Conservation (phyloP, 2,329 filamentous ascomycete species). For the Fusarium drepaniforme region DNA sequence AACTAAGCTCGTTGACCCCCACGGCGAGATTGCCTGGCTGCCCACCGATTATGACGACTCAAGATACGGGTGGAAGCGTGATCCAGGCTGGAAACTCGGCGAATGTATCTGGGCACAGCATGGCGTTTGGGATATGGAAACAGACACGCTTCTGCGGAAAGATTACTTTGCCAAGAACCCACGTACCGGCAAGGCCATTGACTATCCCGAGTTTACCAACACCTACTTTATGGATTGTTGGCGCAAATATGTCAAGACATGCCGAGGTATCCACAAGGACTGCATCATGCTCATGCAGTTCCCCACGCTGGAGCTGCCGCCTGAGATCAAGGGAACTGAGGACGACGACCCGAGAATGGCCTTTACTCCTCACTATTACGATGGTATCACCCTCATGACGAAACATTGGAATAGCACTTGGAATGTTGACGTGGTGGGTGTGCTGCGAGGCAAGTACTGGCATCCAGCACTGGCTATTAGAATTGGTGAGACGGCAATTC, state of each 20-base stretch:
- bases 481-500: slow-evolving; percentile 91
- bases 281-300: slow-evolving; percentile 93
- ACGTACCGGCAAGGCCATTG: slow-evolving; percentile 76
- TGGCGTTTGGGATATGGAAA: slow-evolving; percentile 89
- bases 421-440: slow-evolving; percentile 96
- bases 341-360: slow-evolving; percentile 93
- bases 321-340: slow-evolving; percentile 84
- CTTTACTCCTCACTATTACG: slow-evolving; percentile 96
- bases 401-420: slow-evolving; percentile 99
- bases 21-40: slow-evolving; percentile 88
- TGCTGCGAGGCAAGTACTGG: slow-evolving; percentile 89
- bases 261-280: slow-evolving; percentile 81
- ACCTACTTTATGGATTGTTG: slow-evolving; percentile 92
- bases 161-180: slow-evolving; percentile 91
- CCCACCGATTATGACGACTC: slow-evolving; percentile 86
- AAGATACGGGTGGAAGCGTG: slow-evolving; percentile 90
- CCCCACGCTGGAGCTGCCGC: slow-evolving; percentile 91
- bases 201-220: slow-evolving; percentile 91
- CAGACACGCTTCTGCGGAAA: slow-evolving; percentile 82
- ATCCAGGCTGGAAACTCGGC: slow-evolving; percentile 91
- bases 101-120: slow-evolving; percentile 98
- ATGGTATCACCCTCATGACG: slow-evolving; percentile 95
- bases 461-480: slow-evolving; percentile 93
- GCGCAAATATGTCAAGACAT: slow-evolving; percentile 78
- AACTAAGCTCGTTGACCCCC: slow-evolving; percentile 84